Evolutionary conservation across 352 stramenopile species (phyloP), one percentile per base, ranked within the genome.

Genomic region (Globisporangium iwayamae): DNA sequence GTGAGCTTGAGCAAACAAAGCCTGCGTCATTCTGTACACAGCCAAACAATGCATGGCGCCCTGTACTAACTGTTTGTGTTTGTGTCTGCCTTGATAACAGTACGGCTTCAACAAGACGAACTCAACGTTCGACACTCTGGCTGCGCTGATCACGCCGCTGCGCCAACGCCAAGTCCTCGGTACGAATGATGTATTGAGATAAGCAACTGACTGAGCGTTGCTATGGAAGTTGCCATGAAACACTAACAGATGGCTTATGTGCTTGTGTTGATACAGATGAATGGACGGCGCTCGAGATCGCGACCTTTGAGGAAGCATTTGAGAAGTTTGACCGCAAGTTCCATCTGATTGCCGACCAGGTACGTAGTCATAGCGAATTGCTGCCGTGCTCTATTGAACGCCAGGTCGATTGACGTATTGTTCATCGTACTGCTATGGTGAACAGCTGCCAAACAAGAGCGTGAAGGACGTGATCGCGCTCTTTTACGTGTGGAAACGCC

Each of bases 401-500:
- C 11, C 13, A 16, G 22, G 32, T 28, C 34, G 56, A 25, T 9
- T n/a, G 32, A 36, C 53, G 6, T 52, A 16, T 32, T 20, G 18
- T 30, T 11, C 36, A 14, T 41, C 36, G 13, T 47, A 48, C 30
- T 55, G 14, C 36, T 47, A 34, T 34, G n/a, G 8, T 5, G 60
- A 51, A 6, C 32, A 94, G 87, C 71, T 96, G 10, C 67, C 74
- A 9, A 68, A 72, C 18, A 96, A 96, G 63, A 76, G 56, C 0
- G 71, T 81, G 8, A 81, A 82, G 32, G 78, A 94, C 53, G 78
- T 75, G 18, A 87, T 96, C 30, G 78, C 76, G 11, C 87, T 94
- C 32, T 96, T 94, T 56, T 96, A 96, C 60, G 74, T 93, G 32
- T 96, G 87, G 87, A 96, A 96, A 57, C 93, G 90, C 56, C 80